A percentile compares a stretch with the other conserved stretches of the same genome.
These are phyloP conservation scores for Phanerochaete sordida DNA, from an alignment of 768 basidiomycete species.

Conservation along the genomic window DNA sequence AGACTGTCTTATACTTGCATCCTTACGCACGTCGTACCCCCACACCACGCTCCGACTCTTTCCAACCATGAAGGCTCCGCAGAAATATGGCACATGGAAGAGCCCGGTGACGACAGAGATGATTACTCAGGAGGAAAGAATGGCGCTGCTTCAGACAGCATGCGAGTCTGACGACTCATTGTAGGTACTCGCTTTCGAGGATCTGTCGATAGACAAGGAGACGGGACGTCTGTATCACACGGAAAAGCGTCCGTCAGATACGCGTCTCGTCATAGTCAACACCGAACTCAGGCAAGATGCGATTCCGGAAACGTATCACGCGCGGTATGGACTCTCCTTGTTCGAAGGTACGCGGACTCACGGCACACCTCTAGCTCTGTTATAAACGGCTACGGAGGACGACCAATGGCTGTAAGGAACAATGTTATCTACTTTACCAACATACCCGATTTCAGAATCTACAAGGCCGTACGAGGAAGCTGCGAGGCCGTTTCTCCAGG, in stretches of 20 bases:
- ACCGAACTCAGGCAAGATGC: neutral
- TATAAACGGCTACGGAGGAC: neutral
- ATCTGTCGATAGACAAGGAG: neutral
- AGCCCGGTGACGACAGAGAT: neutral
- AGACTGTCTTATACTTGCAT: neutral
- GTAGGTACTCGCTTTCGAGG: neutral
- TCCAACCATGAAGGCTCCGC: neutral
- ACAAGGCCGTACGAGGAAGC: neutral
- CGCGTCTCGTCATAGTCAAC: neutral
- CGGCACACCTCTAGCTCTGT: neutral
- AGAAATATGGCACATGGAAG: neutral
- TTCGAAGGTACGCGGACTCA: neutral
- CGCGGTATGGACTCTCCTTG: neutral
- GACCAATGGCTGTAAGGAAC: neutral
- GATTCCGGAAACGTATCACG: neutral
- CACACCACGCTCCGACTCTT: neutral
- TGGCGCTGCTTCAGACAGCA: no score
- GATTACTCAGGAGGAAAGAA: neutral
- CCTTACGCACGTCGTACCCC: neutral
- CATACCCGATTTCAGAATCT: neutral
- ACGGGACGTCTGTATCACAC: neutral
- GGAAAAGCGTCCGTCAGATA: neutral
- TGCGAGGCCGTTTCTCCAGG: neutral
- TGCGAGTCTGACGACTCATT: neutral
- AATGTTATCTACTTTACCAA: neutral